Evolutionary conservation across 306 rosid genomes (phyloP).

Genomic region (Dalbergia cultrata): DNA sequence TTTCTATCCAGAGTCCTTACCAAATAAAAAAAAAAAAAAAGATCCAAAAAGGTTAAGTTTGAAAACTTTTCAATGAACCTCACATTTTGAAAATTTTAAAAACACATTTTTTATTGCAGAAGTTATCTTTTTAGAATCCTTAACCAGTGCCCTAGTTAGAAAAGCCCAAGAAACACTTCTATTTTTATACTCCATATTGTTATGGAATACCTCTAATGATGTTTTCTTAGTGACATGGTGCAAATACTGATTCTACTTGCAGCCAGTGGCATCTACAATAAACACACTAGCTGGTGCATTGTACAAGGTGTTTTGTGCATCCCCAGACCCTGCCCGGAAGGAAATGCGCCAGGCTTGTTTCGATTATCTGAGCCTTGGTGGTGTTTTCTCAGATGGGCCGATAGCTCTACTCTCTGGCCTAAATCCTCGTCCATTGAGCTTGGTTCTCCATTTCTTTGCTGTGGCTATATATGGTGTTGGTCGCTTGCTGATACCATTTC

Average conservation of each 20-base stretch:
- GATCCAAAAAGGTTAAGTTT: no score
- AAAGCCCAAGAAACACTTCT: no score
- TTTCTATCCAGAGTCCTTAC: no score
- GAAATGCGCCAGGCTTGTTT: slow-evolving; percentile 72
- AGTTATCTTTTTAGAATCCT: no score
- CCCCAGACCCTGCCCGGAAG: slow-evolving; percentile 70
- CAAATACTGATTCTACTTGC: slow-evolving; percentile 39
- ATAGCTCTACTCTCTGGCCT: slow-evolving; percentile 67
- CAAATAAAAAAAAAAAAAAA: no score
- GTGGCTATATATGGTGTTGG: slow-evolving; percentile 64
- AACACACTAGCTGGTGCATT: slow-evolving; percentile 81
- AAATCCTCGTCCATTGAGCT: slow-evolving; percentile 60
- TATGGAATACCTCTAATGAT: not conserved
- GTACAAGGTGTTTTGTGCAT: slow-evolving; percentile 74
- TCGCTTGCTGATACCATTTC: slow-evolving; percentile 65
- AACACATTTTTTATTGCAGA: no score
- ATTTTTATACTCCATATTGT: not conserved
- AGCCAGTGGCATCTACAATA: slow-evolving; percentile 79
- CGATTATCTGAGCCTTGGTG: slow-evolving; percentile 70
- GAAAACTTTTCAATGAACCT: no score
- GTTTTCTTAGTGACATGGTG: not conserved
- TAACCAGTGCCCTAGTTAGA: no score
- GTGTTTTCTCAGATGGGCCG: slow-evolving; percentile 62
- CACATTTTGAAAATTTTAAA: no score
- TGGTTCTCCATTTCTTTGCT: slow-evolving; percentile 66